Percentiles rank a stretch among this genome's conserved stretches.
phyloP scores from a whole-genome alignment of 495 filamentous ascomycete species.

The Aspergillus affinis region DNA sequence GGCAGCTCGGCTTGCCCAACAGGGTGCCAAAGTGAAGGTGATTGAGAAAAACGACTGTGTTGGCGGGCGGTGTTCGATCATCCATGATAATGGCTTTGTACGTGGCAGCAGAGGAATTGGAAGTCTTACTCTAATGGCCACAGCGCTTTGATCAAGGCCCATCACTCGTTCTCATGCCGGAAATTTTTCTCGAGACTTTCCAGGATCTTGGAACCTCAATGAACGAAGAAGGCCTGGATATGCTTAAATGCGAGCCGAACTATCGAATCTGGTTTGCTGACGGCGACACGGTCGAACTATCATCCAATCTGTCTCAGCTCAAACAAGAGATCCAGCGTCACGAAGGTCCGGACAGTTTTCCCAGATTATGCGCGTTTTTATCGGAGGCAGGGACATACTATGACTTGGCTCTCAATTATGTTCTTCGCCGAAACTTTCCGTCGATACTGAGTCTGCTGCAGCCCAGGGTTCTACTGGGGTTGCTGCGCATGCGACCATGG shows the following conservation, averaged over 20 bases:
- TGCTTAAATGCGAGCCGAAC: constrained; percentile 69
- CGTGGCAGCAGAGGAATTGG: constrained; percentile 1
- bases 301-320: constrained; percentile 60
- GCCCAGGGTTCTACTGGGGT: constrained; percentile 42
- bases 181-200: constrained; percentile 63
- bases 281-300: constrained; percentile 55
- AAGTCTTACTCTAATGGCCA: constrained; percentile 5
- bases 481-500: constrained; percentile 62
- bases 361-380: constrained; percentile 59
- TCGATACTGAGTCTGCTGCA: constrained; percentile 49
- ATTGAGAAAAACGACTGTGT: constrained; percentile 68
- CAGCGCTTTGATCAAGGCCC: constrained; percentile 72
- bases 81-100: constrained; percentile 53
- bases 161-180: constrained; percentile 65
- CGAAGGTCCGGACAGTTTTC: constrained; percentile 64
- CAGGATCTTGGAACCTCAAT: constrained; percentile 60
- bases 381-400: constrained; percentile 65
- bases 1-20: constrained; percentile 63
- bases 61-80: constrained; percentile 62
- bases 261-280: constrained; percentile 69
- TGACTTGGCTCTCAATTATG: constrained; percentile 59
- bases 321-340: constrained; percentile 63
- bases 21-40: constrained; percentile 65
- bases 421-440: constrained; percentile 63
- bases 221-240: constrained; percentile 55